Conservation (phyloP, 176 grass and related monocot genomes). For the Areca catechu region DNA sequence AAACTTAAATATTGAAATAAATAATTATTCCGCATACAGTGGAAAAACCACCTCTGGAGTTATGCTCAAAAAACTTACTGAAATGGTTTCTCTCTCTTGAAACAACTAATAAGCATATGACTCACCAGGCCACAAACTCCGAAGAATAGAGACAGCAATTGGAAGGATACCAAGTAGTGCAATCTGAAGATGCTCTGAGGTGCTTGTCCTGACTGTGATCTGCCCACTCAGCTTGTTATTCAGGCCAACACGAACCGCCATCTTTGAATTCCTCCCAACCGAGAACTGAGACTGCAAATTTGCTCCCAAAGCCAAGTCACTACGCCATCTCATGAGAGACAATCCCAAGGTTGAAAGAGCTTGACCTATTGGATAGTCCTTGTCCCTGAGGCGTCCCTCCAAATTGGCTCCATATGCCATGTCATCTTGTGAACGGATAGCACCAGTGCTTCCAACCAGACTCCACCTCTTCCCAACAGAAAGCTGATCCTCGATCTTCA, state of each 20-base stretch:
- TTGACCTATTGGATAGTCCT: constrained; percentile 43
- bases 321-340: constrained; percentile 53
- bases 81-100: too few relatives aligned
- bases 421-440: constrained; percentile 40
- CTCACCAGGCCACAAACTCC: constrained; percentile 25
- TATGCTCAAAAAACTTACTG: too few relatives aligned
- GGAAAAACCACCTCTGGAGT: too few relatives aligned
- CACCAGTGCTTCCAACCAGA: constrained; percentile 49
- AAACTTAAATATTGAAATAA: too few relatives aligned
- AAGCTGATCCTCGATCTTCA: constrained; percentile 60
- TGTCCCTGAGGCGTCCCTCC: constrained; percentile 46
- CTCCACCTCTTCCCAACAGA: constrained; percentile 44
- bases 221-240: constrained; percentile 68
- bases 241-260: constrained; percentile 46
- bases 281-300: constrained; percentile 59
- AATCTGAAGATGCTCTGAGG: constrained; percentile 63
- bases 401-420: constrained; percentile 49
- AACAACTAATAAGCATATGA: not conserved
- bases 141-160: constrained; percentile 53
- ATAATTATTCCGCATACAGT: too few relatives aligned
- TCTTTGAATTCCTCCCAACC: constrained; percentile 51
- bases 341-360: constrained; percentile 49
- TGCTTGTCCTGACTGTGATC: constrained; percentile 54
- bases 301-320: constrained; percentile 50
- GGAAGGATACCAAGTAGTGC: constrained; percentile 56